Base-by-base conservation (phyloP, 2,329 filamentous ascomycete genomes). In the Aspergillaceae sp. region DNA sequence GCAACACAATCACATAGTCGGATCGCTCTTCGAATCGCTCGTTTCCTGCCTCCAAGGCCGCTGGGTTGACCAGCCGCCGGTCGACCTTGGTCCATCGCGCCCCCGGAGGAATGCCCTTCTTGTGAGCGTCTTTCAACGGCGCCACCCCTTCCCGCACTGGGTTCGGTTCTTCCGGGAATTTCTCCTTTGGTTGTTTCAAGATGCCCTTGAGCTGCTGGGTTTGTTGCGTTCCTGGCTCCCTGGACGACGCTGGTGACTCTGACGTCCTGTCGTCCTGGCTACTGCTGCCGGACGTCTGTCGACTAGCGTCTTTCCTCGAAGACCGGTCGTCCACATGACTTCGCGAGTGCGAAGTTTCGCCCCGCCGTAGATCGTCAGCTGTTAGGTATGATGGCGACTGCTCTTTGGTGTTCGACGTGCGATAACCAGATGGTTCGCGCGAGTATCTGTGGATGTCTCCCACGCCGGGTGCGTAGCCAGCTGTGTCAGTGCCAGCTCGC, bases 1-100 rank as follows among this genome's bases (percentile, higher is more conserved):
- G 77, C 46, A 97, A 74, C 2, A 96, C 89, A 64, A 96, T 95
- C 48, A 97, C 89, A 65, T 89, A 94, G 60, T 95, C 89, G 49
- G 89, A 80, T n/a, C 89, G 80, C 57, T 94, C 86, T 67, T 97
- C 91, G 55, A 86, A 97, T 29, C 91, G 78, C 70, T 96, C 90
- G 57, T 92, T 86, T n/a, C 86, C 86, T 50, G 86, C 78, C 48
- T 87, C 85, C 41, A 97, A 71, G 0, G 90, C 89, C 56, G 91
- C 86, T 0, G 90, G 89, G 56, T 94, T 96, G 57, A 97, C 90
- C 46, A 94, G 77, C 54, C 84, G 82, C 47, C 90, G 82, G 62
- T 85, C 87, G 61, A 97, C 90, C 71, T 92, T 94, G 41, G 90
- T 96, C 90, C 90, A 96, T 45, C 88, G 80, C 32, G 90, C 90